phyloP scores from a whole-genome alignment of 305 asterid genomes.

The Nicotiana rustica region DNA sequence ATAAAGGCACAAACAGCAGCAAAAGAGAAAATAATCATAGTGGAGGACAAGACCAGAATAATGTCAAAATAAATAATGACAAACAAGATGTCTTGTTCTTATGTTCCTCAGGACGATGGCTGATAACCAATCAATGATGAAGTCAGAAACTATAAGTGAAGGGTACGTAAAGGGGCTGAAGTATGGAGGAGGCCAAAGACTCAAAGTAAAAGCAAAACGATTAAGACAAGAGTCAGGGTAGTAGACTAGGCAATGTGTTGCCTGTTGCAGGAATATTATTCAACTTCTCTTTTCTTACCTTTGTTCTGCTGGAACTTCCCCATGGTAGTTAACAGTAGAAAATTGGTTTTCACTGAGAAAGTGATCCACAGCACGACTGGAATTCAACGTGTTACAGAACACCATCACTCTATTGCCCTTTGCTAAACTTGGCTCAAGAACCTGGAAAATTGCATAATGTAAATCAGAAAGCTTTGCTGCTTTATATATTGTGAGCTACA shows the following conservation, averaged over 20 bases:
- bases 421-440: constrained; percentile 97
- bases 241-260: constrained; percentile 19
- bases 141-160: background rate
- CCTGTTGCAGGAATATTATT: constrained; percentile 24
- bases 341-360: constrained; percentile 84
- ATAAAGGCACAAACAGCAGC: background rate
- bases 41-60: background rate
- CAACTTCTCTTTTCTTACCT: constrained; percentile 58
- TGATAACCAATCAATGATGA: constrained; percentile 4
- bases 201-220: background rate
- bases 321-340: constrained; percentile 95
- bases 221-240: background rate
- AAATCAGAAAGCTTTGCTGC: background rate
- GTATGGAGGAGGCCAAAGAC: background rate
- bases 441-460: constrained; percentile 55
- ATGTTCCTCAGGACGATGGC: background rate
- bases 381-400: constrained; percentile 93
- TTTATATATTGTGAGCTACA: background rate
- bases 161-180: background rate
- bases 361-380: constrained; percentile 99
- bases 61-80: constrained; percentile 4
- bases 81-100: constrained; percentile 10
- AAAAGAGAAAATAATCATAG: constrained; percentile 18
- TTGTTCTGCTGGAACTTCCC: constrained; percentile 97
- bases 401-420: constrained; percentile 99